Conservation (phyloP, 2,329 filamentous ascomycete species). For the Botrytis medusae region DNA sequence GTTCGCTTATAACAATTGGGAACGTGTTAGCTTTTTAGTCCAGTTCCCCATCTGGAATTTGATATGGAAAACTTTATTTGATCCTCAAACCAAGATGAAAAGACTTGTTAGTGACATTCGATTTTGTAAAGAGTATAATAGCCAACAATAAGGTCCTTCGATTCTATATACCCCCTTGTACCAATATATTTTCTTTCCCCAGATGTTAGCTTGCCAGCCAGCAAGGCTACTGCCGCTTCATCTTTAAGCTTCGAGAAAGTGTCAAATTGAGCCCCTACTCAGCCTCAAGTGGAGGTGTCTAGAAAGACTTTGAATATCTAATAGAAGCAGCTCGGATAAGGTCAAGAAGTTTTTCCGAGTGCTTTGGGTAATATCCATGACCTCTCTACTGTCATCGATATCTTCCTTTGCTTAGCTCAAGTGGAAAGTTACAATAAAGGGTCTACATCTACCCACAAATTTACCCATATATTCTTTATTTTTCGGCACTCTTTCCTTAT, state of each 20-base stretch:
- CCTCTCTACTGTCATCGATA: not conserved
- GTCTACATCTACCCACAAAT: not conserved
- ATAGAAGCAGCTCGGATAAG: not conserved
- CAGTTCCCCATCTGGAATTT: not conserved
- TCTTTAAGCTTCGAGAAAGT: not conserved
- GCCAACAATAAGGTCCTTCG: not conserved
- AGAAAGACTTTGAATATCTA: not conserved
- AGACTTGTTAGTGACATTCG: not conserved
- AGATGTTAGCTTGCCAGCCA: not conserved
- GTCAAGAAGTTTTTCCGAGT: not conserved
- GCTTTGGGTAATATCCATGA: not conserved
- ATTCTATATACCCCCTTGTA: not conserved
- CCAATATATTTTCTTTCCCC: not conserved
- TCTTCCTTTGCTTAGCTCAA: not conserved
- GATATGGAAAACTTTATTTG: not conserved
- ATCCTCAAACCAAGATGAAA: not conserved
- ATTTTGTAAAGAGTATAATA: not conserved
- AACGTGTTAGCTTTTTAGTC: conserved; percentile 3
- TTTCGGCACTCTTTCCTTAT: not conserved
- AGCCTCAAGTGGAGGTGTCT: conserved; percentile 4
- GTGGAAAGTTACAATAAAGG: not conserved
- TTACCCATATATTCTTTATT: not conserved
- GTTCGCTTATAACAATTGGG: not conserved
- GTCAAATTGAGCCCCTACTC: not conserved
- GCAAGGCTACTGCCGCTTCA: not conserved